A percentile compares a stretch with the other conserved stretches of the same genome.
These are phyloP conservation scores for Penicillium sp. DNA, from an alignment of 2,329 filamentous ascomycete genomes.

Conservation along the genomic window DNA sequence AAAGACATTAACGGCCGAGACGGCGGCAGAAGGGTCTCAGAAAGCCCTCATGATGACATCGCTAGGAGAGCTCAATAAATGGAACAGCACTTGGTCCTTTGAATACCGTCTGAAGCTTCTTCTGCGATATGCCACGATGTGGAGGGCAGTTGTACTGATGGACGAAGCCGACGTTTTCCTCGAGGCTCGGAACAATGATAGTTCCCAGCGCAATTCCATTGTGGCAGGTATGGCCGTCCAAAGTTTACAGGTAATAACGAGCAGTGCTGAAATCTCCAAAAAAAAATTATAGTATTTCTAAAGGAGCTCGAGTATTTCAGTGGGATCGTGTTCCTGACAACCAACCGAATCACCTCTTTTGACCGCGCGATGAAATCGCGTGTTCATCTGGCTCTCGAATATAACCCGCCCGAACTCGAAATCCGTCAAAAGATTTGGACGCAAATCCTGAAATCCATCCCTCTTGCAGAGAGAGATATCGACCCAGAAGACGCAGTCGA, in stretches of 20 bases:
- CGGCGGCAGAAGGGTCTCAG: conserved; percentile 1
- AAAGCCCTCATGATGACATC: conserved; percentile 1
- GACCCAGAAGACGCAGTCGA: not conserved
- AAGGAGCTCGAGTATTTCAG: conserved; percentile 8
- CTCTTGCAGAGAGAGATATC: not conserved
- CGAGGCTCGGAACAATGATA: conserved; percentile 4
- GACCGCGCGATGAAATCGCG: conserved; percentile 7
- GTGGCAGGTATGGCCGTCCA: conserved; percentile 2
- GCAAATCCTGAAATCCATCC: conserved; percentile 2
- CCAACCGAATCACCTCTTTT: conserved; percentile 8
- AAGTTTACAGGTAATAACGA: not conserved
- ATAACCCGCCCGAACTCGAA: conserved; percentile 5
- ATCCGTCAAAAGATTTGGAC: conserved; percentile 4
- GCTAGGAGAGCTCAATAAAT: conserved; percentile 5
- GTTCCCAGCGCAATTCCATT: conserved; percentile 3
- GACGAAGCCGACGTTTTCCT: conserved; percentile 8
- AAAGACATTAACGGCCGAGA: conserved; percentile 6
- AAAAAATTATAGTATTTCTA: conserved; percentile 4
- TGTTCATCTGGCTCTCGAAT: conserved; percentile 8
- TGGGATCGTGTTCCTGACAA: conserved; percentile 7
- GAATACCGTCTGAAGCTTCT: not conserved
- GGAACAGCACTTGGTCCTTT: conserved; percentile 1
- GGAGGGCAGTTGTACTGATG: conserved; percentile 7
- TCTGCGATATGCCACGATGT: conserved; percentile 6
- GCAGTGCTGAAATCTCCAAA: not conserved